Percentiles rank a stretch among this genome's conserved stretches.
phyloP scores from a whole-genome alignment of 768 basidiomycete species.

The Nidularia pulvinata region DNA sequence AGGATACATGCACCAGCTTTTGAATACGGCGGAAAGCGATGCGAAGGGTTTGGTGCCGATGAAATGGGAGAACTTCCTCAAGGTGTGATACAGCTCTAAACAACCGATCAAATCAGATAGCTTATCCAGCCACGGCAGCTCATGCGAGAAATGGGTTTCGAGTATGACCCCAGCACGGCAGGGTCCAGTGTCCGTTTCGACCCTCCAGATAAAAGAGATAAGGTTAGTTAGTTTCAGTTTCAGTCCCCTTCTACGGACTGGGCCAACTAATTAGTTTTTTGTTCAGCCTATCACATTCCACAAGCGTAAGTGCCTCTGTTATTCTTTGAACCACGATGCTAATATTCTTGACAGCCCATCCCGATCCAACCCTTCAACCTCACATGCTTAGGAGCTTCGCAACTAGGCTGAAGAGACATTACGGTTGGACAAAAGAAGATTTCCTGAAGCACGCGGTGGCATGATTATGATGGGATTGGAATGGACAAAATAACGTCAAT shows the following conservation, averaged over 20 bases:
- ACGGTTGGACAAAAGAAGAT: conserved; percentile 65
- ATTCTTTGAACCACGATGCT: conserved; percentile 2
- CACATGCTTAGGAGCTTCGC: conserved; percentile 50
- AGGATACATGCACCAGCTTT: conserved; percentile 61
- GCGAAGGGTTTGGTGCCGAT: conserved; percentile 55
- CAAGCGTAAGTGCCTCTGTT: conserved; percentile 49
- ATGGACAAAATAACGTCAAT: neutral
- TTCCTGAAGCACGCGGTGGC: conserved; percentile 20
- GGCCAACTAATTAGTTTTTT: neutral
- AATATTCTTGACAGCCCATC: conserved; percentile 53
- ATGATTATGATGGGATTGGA: conserved; percentile 1
- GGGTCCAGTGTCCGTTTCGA: conserved; percentile 85
- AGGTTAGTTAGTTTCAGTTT: conserved; percentile 20
- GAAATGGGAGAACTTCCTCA: conserved; percentile 82
- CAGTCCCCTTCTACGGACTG: neutral
- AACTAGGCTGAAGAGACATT: conserved; percentile 56
- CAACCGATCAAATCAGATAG: neutral
- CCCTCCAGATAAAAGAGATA: conserved; percentile 55
- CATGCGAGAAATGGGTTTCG: conserved; percentile 81
- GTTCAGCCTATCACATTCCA: conserved; percentile 72
- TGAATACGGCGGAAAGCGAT: conserved; percentile 55
- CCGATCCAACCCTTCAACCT: conserved; percentile 62
- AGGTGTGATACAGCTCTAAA: conserved; percentile 34
- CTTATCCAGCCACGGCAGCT: conserved; percentile 36
- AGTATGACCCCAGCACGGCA: conserved; percentile 70